Percentiles rank a stretch among this genome's conserved stretches.
Conservation (phyloP, 1,139 yeast genomes). For the Hansenula lynferdii region DNA sequence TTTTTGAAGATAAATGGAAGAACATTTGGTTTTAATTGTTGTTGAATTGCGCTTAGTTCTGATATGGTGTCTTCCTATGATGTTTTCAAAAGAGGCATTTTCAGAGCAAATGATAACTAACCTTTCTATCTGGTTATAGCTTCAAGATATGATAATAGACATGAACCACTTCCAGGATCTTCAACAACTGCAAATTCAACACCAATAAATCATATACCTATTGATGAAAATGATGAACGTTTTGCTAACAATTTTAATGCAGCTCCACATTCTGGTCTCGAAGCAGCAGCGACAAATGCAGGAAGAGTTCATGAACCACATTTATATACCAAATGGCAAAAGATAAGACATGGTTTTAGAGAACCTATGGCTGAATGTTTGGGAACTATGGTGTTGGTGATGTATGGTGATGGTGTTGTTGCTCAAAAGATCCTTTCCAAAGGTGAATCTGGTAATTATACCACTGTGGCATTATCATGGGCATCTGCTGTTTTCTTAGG, state of each 20-base stretch:
- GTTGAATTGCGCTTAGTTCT: too few species aligned
- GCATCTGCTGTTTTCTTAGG: conserved; percentile 49
- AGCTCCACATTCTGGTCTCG: conserved; percentile 24
- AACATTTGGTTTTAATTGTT: neutral
- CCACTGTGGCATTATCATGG: conserved; percentile 41
- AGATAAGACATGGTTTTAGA: conserved; percentile 22
- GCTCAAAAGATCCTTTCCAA: conserved; percentile 35
- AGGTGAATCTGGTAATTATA: conserved; percentile 34
- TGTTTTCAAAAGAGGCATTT: too few species aligned
- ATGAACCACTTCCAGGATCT: neutral
- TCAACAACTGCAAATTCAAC: neutral
- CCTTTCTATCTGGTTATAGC: too few species aligned
- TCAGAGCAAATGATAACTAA: too few species aligned
- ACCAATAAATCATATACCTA: too few species aligned
- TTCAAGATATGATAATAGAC: too few species aligned
- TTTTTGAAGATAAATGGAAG: neutral
- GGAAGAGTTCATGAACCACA: conserved; percentile 8
- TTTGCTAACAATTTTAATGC: conserved; percentile 5
- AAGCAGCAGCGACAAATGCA: conserved; percentile 19
- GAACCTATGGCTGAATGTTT: conserved; percentile 39
- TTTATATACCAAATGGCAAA: conserved; percentile 18
- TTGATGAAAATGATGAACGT: neutral
- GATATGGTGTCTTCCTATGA: too few species aligned
- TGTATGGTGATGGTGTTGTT: conserved; percentile 42
- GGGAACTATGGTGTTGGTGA: conserved; percentile 39